Conservation (phyloP, 176 grass and related monocot species). For the Cenchrus purpureus region DNA sequence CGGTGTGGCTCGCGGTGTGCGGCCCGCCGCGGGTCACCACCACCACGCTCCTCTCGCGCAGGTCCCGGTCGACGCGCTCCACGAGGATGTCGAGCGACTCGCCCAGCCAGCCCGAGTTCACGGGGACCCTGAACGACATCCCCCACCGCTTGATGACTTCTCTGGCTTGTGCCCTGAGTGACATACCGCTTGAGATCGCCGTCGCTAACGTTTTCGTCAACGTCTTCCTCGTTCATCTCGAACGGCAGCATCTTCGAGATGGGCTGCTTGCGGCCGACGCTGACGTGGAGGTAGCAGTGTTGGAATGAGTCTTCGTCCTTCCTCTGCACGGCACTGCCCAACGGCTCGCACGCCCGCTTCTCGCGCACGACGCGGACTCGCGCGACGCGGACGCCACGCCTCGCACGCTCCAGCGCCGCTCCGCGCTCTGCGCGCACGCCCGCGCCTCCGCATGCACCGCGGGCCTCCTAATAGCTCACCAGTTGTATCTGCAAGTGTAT, state of each 20-base stretch:
- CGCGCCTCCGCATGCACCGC: too few relatives aligned
- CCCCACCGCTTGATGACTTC: not conserved
- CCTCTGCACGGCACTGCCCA: too few relatives aligned
- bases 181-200: not conserved
- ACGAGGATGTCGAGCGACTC: conserved; percentile 8
- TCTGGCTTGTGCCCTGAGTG: not conserved
- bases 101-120: not conserved
- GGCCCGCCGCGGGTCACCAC: conserved; percentile 27
- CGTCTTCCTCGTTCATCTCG: not conserved
- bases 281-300: not conserved
- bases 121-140: not conserved
- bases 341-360: too few relatives aligned
- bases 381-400: too few relatives aligned
- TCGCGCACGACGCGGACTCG: too few relatives aligned
- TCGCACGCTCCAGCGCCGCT: too few relatives aligned
- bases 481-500: too few relatives aligned
- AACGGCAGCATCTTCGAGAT: not conserved
- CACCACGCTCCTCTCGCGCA: not conserved
- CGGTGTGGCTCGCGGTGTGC: conserved; percentile 34
- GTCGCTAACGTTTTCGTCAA: not conserved
- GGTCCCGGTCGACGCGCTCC: conserved; percentile 1
- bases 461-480: too few relatives aligned
- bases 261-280: not conserved
- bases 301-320: too few relatives aligned
- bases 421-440: too few relatives aligned